phyloP scores from a whole-genome alignment of 257 asterid species.

The Lantana camara region DNA sequence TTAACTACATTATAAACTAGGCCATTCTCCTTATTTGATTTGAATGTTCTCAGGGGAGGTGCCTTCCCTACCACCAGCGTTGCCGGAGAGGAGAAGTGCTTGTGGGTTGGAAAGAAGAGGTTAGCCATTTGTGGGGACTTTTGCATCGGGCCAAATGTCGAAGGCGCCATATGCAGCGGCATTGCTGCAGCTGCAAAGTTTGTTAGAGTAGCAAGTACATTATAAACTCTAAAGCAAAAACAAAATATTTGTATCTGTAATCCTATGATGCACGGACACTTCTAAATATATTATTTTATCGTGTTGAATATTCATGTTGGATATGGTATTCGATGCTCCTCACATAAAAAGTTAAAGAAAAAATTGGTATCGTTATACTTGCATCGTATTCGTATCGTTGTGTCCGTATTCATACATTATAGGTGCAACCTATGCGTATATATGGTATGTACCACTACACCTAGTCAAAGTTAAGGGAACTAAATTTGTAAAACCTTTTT shows the following conservation, averaged over 20 bases:
- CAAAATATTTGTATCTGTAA: background rate
- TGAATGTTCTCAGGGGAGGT: conserved; percentile 63
- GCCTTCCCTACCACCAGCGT: conserved; percentile 76
- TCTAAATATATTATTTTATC: no score
- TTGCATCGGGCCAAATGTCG: conserved; percentile 75
- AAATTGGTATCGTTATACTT: no score
- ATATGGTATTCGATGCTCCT: no score
- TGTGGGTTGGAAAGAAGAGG: conserved; percentile 66
- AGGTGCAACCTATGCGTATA: no score
- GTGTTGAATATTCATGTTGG: no score
- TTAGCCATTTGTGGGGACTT: conserved; percentile 89
- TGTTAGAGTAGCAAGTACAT: conserved; percentile 39
- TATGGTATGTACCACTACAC: no score
- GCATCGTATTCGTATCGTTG: no score
- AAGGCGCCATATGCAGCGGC: conserved; percentile 85
- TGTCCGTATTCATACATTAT: no score
- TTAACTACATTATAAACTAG: background rate
- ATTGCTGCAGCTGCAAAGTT: conserved; percentile 81
- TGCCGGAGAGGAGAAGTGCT: conserved; percentile 70
- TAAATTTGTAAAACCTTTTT: no score
- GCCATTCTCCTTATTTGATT: conserved; percentile 10
- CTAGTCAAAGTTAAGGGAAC: no score
- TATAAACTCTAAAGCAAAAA: conserved; percentile 27
- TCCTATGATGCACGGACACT: no score
- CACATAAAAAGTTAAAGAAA: no score